Conservation (phyloP, 2,329 filamentous ascomycete species). For the Botryosphaeria agaves region DNA sequence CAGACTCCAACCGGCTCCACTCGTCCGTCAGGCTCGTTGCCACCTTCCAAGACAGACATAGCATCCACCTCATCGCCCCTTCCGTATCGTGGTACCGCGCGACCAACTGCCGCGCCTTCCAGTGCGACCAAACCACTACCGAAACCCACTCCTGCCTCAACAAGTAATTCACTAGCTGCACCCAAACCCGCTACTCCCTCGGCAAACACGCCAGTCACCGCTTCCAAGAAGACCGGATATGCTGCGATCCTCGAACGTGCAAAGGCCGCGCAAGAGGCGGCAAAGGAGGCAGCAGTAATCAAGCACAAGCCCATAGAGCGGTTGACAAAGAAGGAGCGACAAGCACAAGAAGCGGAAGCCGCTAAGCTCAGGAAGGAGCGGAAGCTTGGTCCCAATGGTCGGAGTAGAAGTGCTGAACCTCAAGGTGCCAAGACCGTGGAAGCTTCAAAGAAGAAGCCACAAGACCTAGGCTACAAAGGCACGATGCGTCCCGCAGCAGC, state of each 20-base stretch:
- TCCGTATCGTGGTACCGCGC: conserved; percentile 20
- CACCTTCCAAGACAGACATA: conserved; percentile 4
- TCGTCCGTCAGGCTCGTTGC: too few relatives aligned
- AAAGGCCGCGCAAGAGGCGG: conserved; percentile 50
- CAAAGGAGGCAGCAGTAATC: conserved; percentile 38
- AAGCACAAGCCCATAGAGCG: conserved; percentile 60
- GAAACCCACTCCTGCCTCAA: conserved; percentile 3
- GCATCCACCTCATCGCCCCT: conserved; percentile 1
- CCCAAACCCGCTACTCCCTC: conserved; percentile 52
- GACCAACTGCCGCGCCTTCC: conserved; percentile 8
- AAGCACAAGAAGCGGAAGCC: conserved; percentile 27
- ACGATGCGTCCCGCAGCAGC: conserved; percentile 15
- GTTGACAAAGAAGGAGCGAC: conserved; percentile 37
- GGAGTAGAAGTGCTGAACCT: conserved; percentile 14
- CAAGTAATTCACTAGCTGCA: conserved; percentile 15
- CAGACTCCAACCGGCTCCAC: conserved; percentile 3
- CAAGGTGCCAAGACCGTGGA: conserved; percentile 12
- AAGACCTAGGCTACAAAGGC: conserved; percentile 24
- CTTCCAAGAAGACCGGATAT: conserved; percentile 60
- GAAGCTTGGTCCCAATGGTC: conserved; percentile 9
- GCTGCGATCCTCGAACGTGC: conserved; percentile 58
- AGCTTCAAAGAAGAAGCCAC: conserved; percentile 19
- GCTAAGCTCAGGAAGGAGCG: conserved; percentile 16
- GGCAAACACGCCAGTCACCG: conserved; percentile 41
- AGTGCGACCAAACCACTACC: conserved; percentile 4